A percentile compares a stretch with the other conserved stretches of the same genome.
Conservation (phyloP, 495 filamentous ascomycete species). For the Hyaloscypha hepaticicola region DNA sequence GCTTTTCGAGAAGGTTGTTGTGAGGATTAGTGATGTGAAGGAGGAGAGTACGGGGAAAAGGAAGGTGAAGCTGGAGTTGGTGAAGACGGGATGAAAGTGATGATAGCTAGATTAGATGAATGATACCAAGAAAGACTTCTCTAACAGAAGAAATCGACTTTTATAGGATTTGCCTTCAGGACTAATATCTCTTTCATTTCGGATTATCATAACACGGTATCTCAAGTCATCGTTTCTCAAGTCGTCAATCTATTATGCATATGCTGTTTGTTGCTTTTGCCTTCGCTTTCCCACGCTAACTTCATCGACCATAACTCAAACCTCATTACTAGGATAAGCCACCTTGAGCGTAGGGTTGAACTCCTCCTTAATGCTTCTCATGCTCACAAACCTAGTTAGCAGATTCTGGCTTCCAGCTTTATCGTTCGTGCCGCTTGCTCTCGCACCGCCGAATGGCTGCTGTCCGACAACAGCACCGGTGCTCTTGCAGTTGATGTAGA, state of each 20-base stretch:
- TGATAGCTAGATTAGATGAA: not conserved
- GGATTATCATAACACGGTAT: not conserved
- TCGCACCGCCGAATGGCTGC: constrained; percentile 85
- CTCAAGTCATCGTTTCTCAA: not conserved
- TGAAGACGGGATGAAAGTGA: constrained; percentile 24
- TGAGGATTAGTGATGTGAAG: constrained; percentile 86
- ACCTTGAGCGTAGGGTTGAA: constrained; percentile 68
- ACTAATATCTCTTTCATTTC: not conserved
- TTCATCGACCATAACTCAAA: not conserved
- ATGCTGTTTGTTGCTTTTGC: not conserved
- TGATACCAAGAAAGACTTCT: not conserved
- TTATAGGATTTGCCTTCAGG: no score
- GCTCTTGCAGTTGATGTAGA: constrained; percentile 92
- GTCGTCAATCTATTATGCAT: not conserved
- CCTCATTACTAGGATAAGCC: constrained; percentile 77
- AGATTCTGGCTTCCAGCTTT: constrained; percentile 82
- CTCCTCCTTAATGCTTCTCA: constrained; percentile 89
- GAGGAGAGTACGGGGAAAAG: constrained; percentile 94
- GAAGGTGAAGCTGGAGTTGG: constrained; percentile 70
- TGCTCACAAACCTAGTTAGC: constrained; percentile 75
- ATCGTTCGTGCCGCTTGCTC: constrained; percentile 88
- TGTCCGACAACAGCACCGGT: constrained; percentile 91
- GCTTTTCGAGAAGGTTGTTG: constrained; percentile 85
- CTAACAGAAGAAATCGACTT: no score
- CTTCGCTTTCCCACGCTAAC: not conserved